phyloP scores from a whole-genome alignment of 139 green algal genomes.

The Astrephomene gubernaculifera region DNA sequence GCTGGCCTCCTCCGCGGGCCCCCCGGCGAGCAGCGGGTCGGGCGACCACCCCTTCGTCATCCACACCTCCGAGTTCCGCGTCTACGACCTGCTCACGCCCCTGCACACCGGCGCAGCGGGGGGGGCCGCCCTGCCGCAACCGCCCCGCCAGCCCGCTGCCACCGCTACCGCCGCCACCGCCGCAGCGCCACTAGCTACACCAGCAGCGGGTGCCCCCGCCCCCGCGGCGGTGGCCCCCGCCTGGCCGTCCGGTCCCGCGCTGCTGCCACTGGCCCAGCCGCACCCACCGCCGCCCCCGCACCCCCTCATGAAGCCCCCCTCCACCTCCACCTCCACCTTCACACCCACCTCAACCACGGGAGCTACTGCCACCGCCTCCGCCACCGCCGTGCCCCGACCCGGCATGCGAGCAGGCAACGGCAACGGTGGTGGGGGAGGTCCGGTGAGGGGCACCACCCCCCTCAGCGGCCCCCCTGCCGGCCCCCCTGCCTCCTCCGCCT shows the following conservation, averaged over 20 bases:
- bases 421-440: too few species aligned
- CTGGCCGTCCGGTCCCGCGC: background rate
- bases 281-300: background rate
- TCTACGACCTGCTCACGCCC: slow-evolving; percentile 39
- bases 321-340: too few species aligned
- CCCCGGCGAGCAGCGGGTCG: background rate
- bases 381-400: too few species aligned
- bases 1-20: background rate
- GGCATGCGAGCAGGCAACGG: too few species aligned
- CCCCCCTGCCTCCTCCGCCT: background rate
- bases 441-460: too few species aligned
- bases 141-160: background rate
- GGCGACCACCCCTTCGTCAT: background rate
- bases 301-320: too few species aligned
- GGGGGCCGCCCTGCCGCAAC: background rate
- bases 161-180: background rate
- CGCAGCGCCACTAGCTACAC: background rate
- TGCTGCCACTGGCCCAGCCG: background rate
- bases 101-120: slow-evolving; percentile 12
- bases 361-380: too few species aligned
- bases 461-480: too few species aligned
- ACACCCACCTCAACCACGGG: too few species aligned
- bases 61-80: slow-evolving; percentile 8
- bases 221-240: too few species aligned
- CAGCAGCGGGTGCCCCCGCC: too few species aligned